Base-by-base conservation (phyloP, 257 asterid species). In the Solanum bulbocastanum region DNA sequence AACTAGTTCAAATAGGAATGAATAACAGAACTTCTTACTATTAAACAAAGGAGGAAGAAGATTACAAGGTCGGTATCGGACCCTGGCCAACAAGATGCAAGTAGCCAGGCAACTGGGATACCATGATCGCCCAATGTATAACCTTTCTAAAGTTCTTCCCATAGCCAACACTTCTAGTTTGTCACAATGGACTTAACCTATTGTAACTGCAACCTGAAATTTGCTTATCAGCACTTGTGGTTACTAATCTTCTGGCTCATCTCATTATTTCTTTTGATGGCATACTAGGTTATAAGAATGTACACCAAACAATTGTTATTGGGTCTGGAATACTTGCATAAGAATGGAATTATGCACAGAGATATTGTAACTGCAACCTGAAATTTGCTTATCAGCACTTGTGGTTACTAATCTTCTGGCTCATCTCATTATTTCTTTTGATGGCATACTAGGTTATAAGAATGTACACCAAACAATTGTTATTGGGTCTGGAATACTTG, bases 301-400 rank as follows among this genome's bases (percentile, higher is more conserved):
- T 97, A 97, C 89, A 95, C 99, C 16, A 97, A 96, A 88, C 99
- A 97, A 88, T 88, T 97, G 79, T 90, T 97, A 91, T 66, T 97
- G 87, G 99, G 99, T 68, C 90, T 97, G 87, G 99, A 97, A 89
- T 97, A 97, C 92, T 94, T 97, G 91, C 99, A 97, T 92, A 92
- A 94, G 90, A 94, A 97, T 89, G 95, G 95, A 79, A 97, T 97
- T 86, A 95, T 97, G 99, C 99, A 97, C 93, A 92, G 99, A 91
- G 99, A 97, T 90, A 97, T 97, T 89, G 76, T 74, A 88, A 72
- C 83, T 86, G 32, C 40, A 18, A 73, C 37, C 27, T 79, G 78
- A 86, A 58, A 69, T 66, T 83, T 73, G 69, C 83, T 74, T 86
- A 25, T 62, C 85, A 56, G 83, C 83, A 32, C 10, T 76, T 10